phyloP scores from a whole-genome alignment of 306 rosid species.

The Pterocarpus santalinus region DNA sequence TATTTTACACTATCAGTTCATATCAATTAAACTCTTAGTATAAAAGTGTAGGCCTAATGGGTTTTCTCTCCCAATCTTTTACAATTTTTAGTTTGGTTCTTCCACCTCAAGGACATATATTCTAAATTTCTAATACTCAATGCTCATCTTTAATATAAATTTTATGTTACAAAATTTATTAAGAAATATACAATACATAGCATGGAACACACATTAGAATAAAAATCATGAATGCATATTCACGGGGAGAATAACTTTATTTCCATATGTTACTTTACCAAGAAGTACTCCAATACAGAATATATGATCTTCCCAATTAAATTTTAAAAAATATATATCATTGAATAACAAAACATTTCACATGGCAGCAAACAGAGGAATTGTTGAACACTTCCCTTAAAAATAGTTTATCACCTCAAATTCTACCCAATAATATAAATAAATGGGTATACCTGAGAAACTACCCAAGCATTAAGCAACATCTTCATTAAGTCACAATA shows the following conservation, averaged over 20 bases:
- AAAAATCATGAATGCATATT: constrained; percentile 41
- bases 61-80: not conserved
- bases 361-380: constrained; percentile 43
- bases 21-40: no score
- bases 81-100: constrained; percentile 18
- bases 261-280: constrained; percentile 44
- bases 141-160: not conserved
- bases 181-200: no score
- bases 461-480: constrained; percentile 51
- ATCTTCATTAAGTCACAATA: constrained; percentile 29
- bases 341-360: constrained; percentile 41
- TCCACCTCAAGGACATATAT: not conserved
- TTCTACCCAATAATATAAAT: constrained; percentile 21
- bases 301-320: constrained; percentile 21
- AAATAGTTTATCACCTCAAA: constrained; percentile 34
- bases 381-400: constrained; percentile 24
- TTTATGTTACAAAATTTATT: not conserved
- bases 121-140: constrained; percentile 9
- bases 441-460: constrained; percentile 28
- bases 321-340: not conserved
- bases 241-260: constrained; percentile 24
- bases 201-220: constrained; percentile 25
- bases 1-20: no score
- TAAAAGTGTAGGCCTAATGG: not conserved
- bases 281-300: constrained; percentile 18